Evolutionary conservation across 2,329 filamentous ascomycete species (phyloP).

Genomic region (Aureobasidium musti): DNA sequence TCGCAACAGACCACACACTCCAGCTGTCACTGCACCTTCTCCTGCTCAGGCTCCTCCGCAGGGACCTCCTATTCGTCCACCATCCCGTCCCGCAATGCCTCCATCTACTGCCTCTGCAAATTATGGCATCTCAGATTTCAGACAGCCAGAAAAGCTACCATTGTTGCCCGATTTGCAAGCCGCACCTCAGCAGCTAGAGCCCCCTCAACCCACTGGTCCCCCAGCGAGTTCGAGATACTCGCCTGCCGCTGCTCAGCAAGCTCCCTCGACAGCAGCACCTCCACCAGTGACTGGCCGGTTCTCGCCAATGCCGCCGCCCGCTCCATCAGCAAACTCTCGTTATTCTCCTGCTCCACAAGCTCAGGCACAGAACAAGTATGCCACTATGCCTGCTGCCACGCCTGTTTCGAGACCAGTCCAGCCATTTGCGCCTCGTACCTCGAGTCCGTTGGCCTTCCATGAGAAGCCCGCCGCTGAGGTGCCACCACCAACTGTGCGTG

Average conservation of each 20-base stretch:
- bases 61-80: conserved; percentile 30
- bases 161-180: conserved; percentile 44
- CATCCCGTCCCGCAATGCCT: conserved; percentile 33
- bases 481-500: conserved; percentile 14
- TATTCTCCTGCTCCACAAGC: conserved; percentile 62
- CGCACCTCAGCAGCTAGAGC: conserved; percentile 38
- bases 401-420: conserved; percentile 44
- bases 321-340: conserved; percentile 43
- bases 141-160: conserved; percentile 47
- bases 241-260: conserved; percentile 37
- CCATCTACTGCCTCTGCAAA: conserved; percentile 35
- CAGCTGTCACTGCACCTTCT: conserved; percentile 20
- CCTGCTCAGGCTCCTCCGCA: conserved; percentile 26
- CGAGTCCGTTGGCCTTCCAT: conserved; percentile 61
- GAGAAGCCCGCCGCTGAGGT: conserved; percentile 39
- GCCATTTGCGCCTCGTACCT: conserved; percentile 63
- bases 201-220: conserved; percentile 38
- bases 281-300: conserved; percentile 34
- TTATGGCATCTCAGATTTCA: conserved; percentile 40
- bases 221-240: conserved; percentile 39
- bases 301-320: conserved; percentile 49
- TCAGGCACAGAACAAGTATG: conserved; percentile 44
- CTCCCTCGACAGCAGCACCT: conserved; percentile 39
- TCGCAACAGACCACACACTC: conserved; percentile 38
- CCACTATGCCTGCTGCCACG: conserved; percentile 42